Evolutionary conservation across 495 filamentous ascomycete species (phyloP).

Genomic region (Aspergillus avenaceus): DNA sequence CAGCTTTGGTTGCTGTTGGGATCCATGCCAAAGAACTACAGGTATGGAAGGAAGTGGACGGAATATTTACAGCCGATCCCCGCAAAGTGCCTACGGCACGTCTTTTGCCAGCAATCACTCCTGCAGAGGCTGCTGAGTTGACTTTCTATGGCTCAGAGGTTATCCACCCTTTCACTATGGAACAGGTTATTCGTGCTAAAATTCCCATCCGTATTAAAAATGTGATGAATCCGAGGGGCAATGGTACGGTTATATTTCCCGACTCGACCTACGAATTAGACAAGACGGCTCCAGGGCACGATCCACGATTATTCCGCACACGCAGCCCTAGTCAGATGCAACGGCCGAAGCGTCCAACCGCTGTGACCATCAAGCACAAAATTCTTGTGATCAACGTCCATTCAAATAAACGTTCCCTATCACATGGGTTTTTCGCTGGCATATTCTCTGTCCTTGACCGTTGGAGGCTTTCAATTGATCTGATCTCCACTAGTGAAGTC

Average conservation of each 20-base stretch:
- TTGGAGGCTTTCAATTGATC: constrained; percentile 76
- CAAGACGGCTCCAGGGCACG: constrained; percentile 41
- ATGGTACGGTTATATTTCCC: constrained; percentile 79
- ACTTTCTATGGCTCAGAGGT: constrained; percentile 95
- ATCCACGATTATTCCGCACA: constrained; percentile 43
- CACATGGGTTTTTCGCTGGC: constrained; percentile 86
- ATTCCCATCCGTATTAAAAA: constrained; percentile 98
- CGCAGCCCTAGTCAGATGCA: constrained; percentile 44
- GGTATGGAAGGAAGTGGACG: constrained; percentile 92
- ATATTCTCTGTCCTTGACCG: constrained; percentile 84
- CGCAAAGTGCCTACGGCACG: constrained; percentile 81
- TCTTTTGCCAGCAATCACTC: constrained; percentile 73
- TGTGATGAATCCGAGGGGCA: constrained; percentile 86
- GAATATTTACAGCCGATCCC: constrained; percentile 86
- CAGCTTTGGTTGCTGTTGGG: constrained; percentile 76
- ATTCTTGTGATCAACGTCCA: constrained; percentile 93
- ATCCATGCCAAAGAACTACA: constrained; percentile 75
- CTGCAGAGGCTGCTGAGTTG: constrained; percentile 82
- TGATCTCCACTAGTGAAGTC: constrained; percentile 91
- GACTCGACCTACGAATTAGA: constrained; percentile 44
- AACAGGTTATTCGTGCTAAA: constrained; percentile 87
- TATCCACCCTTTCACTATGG: constrained; percentile 97
- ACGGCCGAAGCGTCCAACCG: constrained; percentile 71
- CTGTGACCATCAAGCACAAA: constrained; percentile 91
- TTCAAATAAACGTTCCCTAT: constrained; percentile 81